Conservation (phyloP, 768 basidiomycete genomes). For the Naganishia vishniacii region DNA sequence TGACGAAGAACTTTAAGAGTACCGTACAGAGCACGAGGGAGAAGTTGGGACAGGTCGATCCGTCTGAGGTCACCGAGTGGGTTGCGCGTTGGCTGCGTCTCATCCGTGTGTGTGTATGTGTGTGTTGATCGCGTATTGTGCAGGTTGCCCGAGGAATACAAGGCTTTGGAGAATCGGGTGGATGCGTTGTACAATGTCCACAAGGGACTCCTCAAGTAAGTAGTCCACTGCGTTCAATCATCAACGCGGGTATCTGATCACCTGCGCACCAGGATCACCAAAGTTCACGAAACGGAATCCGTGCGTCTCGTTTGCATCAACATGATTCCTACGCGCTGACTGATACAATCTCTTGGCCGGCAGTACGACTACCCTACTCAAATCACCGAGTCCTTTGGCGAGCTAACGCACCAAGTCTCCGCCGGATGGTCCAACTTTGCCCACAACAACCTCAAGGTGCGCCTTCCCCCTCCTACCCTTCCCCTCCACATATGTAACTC, state of each 20-base stretch:
- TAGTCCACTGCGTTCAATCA: slow-evolving; percentile 21
- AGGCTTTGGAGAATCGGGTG: slow-evolving; percentile 86
- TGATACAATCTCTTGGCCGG: slow-evolving; percentile 38
- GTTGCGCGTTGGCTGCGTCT: slow-evolving; percentile 51
- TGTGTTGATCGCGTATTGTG: background rate
- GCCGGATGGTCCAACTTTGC: slow-evolving; percentile 46
- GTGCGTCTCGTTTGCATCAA: slow-evolving; percentile 30
- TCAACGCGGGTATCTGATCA: background rate
- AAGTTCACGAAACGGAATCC: slow-evolving; percentile 78
- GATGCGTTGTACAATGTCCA: slow-evolving; percentile 83
- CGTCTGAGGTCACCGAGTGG: slow-evolving; percentile 91
- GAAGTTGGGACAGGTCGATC: slow-evolving; percentile 76
- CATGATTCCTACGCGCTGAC: background rate
- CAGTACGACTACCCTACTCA: slow-evolving; percentile 62
- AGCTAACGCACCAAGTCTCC: slow-evolving; percentile 41
- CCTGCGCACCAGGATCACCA: slow-evolving; percentile 60
- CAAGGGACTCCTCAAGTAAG: slow-evolving; percentile 68
- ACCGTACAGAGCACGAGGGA: slow-evolving; percentile 54
- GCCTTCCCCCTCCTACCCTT: slow-evolving; percentile 8
- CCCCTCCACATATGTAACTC: background rate
- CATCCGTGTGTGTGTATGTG: too few relatives aligned
- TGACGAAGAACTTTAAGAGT: slow-evolving; percentile 43
- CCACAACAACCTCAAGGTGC: slow-evolving; percentile 49
- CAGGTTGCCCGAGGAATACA: slow-evolving; percentile 68
- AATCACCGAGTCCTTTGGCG: slow-evolving; percentile 52